These are phyloP conservation scores for Diaporthe vexans DNA, from an alignment of 2,329 filamentous ascomycete species.

Conservation along the genomic window DNA sequence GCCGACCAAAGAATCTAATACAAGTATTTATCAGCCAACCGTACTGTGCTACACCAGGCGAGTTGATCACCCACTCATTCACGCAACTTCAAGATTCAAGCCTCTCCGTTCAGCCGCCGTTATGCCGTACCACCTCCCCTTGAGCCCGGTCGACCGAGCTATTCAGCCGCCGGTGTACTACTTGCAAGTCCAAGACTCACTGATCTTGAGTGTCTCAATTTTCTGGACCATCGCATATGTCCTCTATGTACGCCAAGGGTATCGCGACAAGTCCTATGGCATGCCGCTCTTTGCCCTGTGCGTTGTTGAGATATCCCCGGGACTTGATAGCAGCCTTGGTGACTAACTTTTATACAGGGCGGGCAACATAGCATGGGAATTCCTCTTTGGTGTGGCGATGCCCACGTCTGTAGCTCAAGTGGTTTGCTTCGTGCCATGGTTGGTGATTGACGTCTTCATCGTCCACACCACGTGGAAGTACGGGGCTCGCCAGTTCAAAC, in stretches of 20 bases:
- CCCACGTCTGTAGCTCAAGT: conserved; percentile 30
- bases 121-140: conserved; percentile 34
- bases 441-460: conserved; percentile 37
- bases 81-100: background rate
- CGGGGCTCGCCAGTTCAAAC: conserved; percentile 35
- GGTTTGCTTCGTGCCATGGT: conserved; percentile 35
- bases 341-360: conserved; percentile 18
- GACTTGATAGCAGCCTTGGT: background rate
- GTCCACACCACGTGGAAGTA: conserved; percentile 40
- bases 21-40: too few species aligned
- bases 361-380: conserved; percentile 38
- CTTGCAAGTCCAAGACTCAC: conserved; percentile 36
- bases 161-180: conserved; percentile 36
- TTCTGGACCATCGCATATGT: conserved; percentile 41
- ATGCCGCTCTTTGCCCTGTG: conserved; percentile 41
- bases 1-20: too few species aligned
- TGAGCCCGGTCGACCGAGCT: conserved; percentile 33
- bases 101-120: background rate
- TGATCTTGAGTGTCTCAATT: conserved; percentile 18
- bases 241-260: conserved; percentile 39
- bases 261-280: conserved; percentile 40
- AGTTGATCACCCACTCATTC: background rate
- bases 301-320: background rate
- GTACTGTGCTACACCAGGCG: background rate
- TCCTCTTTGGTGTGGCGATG: conserved; percentile 34